These are phyloP conservation scores for Citrus sp. DNA, from an alignment of 345 rosid species.

Conservation along the genomic window DNA sequence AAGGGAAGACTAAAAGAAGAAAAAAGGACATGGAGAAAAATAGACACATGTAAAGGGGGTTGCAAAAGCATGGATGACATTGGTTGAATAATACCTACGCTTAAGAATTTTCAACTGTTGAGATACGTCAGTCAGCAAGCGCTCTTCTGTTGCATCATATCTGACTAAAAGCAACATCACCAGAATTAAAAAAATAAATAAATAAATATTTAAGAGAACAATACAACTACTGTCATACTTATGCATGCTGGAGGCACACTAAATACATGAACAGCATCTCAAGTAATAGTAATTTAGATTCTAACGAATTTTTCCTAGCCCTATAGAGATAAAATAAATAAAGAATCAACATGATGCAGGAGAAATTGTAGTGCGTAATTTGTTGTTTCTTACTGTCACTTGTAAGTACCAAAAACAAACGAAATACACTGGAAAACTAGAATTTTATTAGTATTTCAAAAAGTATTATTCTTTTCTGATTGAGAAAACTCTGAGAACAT, in stretches of 20 bases:
- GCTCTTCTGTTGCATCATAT: conserved; percentile 69
- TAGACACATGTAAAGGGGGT: not conserved
- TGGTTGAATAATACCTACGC: conserved; percentile 55
- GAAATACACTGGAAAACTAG: too few species aligned
- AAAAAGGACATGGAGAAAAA: not conserved
- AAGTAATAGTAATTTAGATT: not conserved
- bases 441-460: too few species aligned
- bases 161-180: conserved; percentile 60
- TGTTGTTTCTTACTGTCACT: not conserved
- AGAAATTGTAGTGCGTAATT: not conserved
- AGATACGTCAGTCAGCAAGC: conserved; percentile 66
- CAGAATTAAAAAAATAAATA: conserved; percentile 17
- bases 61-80: not conserved
- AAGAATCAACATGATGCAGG: not conserved
- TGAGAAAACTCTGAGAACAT: not conserved
- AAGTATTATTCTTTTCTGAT: not conserved
- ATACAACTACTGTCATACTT: not conserved
- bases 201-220: not conserved
- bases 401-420: not conserved
- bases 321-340: too few species aligned
- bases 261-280: not conserved
- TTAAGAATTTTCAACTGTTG: conserved; percentile 74
- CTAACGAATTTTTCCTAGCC: too few species aligned
- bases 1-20: not conserved
- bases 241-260: not conserved